These are phyloP conservation scores for Breynia disticha DNA, from an alignment of 441 rosid species.

Conservation along the genomic window DNA sequence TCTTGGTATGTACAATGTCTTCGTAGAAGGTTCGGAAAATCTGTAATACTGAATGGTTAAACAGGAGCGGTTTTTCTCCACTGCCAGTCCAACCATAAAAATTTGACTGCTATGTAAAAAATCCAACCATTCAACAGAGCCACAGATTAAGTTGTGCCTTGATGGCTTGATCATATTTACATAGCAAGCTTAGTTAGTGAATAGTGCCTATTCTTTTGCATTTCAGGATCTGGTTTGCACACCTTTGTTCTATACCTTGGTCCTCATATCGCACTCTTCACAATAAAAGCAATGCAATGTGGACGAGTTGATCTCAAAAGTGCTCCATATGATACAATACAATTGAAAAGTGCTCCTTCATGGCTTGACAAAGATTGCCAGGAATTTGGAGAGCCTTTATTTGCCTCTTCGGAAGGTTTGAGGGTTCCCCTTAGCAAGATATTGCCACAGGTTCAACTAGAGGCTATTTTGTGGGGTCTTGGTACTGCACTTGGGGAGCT, in stretches of 20 bases:
- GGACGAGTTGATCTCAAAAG: conserved; percentile 86
- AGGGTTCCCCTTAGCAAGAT: conserved; percentile 80
- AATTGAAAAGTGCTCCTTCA: conserved; percentile 72
- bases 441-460: conserved; percentile 75
- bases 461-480: conserved; percentile 85
- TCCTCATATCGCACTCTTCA: conserved; percentile 87
- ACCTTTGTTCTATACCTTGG: conserved; percentile 97
- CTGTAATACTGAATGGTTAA: background rate
- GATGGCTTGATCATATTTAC: background rate
- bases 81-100: no score
- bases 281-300: conserved; percentile 92
- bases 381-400: conserved; percentile 81
- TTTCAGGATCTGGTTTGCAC: conserved; percentile 93
- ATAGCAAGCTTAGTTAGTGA: background rate
- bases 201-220: background rate
- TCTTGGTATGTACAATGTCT: conserved; percentile 55
- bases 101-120: no score
- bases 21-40: background rate
- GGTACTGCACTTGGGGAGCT: conserved; percentile 98
- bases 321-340: conserved; percentile 88
- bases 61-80: no score
- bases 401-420: conserved; percentile 41
- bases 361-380: conserved; percentile 88
- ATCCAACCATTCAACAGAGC: no score
- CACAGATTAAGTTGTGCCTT: no score